Conservation (phyloP, 2,329 filamentous ascomycete genomes). For the Xylariaceae sp. region DNA sequence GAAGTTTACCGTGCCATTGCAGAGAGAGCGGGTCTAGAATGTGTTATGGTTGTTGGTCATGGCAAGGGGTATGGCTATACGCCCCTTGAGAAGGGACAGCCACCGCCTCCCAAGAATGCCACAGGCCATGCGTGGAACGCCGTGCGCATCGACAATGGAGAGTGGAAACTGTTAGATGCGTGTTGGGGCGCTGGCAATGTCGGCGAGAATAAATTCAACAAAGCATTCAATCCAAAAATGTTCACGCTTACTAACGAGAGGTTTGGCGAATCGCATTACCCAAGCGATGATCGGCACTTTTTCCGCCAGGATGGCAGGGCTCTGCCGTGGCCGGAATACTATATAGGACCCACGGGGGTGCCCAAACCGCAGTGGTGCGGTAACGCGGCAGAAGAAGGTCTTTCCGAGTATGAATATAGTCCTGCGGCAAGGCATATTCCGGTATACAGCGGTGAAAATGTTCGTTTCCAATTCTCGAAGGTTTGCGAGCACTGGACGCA, state of each 20-base stretch:
- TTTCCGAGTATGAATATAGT: constrained; percentile 55
- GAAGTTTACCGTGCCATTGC: constrained; percentile 77
- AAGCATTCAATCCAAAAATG: constrained; percentile 61
- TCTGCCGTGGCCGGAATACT: constrained; percentile 78
- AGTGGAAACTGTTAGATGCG: constrained; percentile 86
- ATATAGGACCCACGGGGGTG: constrained; percentile 52
- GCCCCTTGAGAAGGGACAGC: constrained; percentile 58
- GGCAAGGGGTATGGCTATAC: constrained; percentile 81
- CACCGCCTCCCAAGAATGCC: constrained; percentile 59
- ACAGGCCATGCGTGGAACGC: constrained; percentile 88
- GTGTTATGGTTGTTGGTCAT: constrained; percentile 69
- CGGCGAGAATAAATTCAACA: constrained; percentile 55
- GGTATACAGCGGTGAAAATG: constrained; percentile 50
- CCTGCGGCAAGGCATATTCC: constrained; percentile 59
- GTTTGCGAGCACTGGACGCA: constrained; percentile 79
- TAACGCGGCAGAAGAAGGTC: constrained; percentile 45
- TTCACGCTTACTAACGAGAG: constrained; percentile 67
- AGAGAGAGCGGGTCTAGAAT: constrained; percentile 73
- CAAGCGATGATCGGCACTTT: constrained; percentile 62
- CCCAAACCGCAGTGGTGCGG: constrained; percentile 46
- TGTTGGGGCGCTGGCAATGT: constrained; percentile 90
- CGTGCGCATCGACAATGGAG: constrained; percentile 77
- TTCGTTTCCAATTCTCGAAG: constrained; percentile 78
- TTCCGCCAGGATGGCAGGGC: constrained; percentile 68
- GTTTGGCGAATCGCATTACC: constrained; percentile 80